Evolutionary conservation across 2,329 filamentous ascomycete genomes (phyloP), one percentile per base, ranked within the genome.

Genomic region (Pyricularia sp.): DNA sequence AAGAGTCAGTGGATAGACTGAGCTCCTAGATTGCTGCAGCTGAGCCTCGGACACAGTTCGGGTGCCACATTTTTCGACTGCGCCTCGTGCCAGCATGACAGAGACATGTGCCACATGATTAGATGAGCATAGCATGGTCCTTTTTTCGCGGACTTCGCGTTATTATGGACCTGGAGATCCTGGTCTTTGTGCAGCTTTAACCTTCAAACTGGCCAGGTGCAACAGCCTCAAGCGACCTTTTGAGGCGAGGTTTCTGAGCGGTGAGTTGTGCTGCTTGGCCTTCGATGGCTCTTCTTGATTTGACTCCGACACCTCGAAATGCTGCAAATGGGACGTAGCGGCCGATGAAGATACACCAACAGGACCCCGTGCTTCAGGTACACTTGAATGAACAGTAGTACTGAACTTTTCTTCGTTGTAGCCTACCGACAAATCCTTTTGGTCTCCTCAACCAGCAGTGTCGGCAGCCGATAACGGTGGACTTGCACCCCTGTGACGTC

Each of bases 401-500:
- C 12, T 26, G 25, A 12, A n/a, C 23, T 14, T 61, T 25, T 23
- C 12, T 7, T 26, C 58, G n/a, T 61, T 11, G 58, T 17, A 23
- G 25, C 12, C 58, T 61, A 26, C 58, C 58, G 58, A 61, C n/a
- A 61, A 26, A 17, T 26, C 23, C 58, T 61, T 23, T 26, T 26
- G n/a, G 58, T 61, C 58, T 61, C 58, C 66, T 72, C 73, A 76
- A 68, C 73, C 72, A 11, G 73, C 76, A 30, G 72, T 72, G 68
- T 77, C 75, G 9, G 76, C 71, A 6, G 75, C 74, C 30, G 76
- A 74, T 68, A 75, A 71, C 7, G 76, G 76, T 55, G 78, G 78
- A 70, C 78, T 78, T 12, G 79, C 74, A 59, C 76, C 78, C 76
- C 85, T 86, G 72, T 86, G 83, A 68, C 84, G 81, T 72, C 84